Evolutionary conservation across 768 basidiomycete species (phyloP).

Genomic region (Albatrellus ellisii): DNA sequence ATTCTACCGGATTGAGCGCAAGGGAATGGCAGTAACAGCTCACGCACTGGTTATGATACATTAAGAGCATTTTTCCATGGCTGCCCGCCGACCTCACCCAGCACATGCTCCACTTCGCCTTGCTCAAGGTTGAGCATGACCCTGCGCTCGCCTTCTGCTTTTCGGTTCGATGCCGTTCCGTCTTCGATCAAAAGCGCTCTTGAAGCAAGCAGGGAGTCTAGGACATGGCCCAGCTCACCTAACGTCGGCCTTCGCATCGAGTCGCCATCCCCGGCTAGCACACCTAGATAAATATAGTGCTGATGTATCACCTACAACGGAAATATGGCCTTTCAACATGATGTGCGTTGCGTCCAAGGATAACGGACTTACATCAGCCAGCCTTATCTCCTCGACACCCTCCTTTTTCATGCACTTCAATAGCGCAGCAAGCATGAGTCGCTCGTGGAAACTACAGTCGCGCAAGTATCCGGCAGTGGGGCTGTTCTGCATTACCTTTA

Average conservation of each 20-base stretch:
- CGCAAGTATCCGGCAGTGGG: slow-evolving; percentile 76
- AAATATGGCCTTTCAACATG: not conserved
- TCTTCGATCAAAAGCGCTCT: slow-evolving; percentile 69
- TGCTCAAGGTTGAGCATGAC: slow-evolving; percentile 78
- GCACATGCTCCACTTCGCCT: slow-evolving; percentile 71
- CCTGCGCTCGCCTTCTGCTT: slow-evolving; percentile 50
- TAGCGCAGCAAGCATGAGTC: slow-evolving; percentile 74
- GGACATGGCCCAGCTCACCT: slow-evolving; percentile 52
- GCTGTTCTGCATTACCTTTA: slow-evolving; percentile 80
- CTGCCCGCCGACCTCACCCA: slow-evolving; percentile 67
- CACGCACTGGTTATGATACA: slow-evolving; percentile 10
- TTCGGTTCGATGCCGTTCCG: slow-evolving; percentile 37
- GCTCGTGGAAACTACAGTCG: slow-evolving; percentile 79
- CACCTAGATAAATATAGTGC: slow-evolving; percentile 54
- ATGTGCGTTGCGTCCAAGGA: not conserved
- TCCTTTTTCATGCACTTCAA: slow-evolving; percentile 72
- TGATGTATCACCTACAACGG: slow-evolving; percentile 53
- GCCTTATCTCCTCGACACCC: slow-evolving; percentile 80
- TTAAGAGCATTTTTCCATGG: slow-evolving; percentile 46
- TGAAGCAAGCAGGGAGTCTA: slow-evolving; percentile 67
- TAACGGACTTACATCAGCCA: slow-evolving; percentile 49
- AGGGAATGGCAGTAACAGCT: no score
- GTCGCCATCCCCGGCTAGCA: slow-evolving; percentile 46
- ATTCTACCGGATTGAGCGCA: no score
- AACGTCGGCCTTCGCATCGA: slow-evolving; percentile 42